Evolutionary conservation across 345 rosid species (phyloP).

Genomic region (Adansonia digitata): DNA sequence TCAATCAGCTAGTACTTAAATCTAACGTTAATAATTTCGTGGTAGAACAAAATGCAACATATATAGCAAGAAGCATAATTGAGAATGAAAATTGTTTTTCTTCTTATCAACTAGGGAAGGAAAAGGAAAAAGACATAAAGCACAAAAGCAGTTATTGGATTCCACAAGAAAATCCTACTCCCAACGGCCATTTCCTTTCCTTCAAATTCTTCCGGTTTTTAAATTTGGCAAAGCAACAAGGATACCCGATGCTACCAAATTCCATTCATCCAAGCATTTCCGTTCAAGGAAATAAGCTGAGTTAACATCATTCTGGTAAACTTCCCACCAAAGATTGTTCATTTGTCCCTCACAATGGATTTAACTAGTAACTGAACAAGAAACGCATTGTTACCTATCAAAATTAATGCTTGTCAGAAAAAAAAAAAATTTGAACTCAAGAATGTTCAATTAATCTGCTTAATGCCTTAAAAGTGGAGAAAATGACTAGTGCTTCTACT

Average conservation of each 20-base stretch:
- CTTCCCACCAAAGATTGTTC: background rate
- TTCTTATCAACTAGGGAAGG: background rate
- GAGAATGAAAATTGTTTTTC: background rate
- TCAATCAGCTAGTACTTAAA: background rate
- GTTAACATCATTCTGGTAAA: background rate
- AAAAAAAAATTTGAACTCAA: background rate
- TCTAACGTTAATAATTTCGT: background rate
- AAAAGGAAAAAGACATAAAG: background rate
- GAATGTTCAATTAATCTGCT: background rate
- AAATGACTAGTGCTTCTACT: background rate
- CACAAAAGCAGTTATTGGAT: background rate
- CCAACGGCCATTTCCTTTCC: background rate
- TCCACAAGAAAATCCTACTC: background rate
- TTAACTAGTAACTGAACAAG: background rate
- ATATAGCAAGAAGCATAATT: background rate
- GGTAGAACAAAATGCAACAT: background rate
- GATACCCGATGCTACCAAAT: background rate
- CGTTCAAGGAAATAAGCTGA: background rate
- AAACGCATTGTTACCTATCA: background rate
- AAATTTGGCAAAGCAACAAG: background rate
- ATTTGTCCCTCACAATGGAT: background rate
- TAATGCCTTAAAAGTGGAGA: background rate
- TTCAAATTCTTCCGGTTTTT: background rate
- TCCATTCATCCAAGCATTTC: background rate
- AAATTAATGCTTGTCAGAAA: background rate